phyloP scores from a whole-genome alignment of 257 asterid genomes.

The Solanum sparsipilum region DNA sequence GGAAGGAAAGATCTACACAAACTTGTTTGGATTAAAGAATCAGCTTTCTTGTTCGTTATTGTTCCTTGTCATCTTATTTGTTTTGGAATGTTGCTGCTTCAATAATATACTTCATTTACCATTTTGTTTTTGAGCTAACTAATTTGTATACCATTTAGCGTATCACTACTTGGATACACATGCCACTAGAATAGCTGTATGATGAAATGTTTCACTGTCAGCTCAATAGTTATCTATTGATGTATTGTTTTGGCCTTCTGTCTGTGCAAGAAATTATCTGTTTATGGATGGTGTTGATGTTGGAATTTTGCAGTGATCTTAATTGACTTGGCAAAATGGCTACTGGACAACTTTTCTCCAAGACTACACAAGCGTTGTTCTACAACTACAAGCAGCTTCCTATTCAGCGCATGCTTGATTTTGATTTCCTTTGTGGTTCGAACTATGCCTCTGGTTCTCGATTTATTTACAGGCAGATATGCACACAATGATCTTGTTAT shows the following conservation, averaged over 20 bases:
- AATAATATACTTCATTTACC: not conserved
- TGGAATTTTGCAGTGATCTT: conserved; percentile 26
- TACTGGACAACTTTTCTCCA: conserved; percentile 87
- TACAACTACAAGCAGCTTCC: conserved; percentile 96
- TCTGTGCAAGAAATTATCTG: not conserved
- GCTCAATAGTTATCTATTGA: not conserved
- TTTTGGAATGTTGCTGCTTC: not conserved
- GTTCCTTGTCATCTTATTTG: not conserved
- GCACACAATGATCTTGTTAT: not conserved
- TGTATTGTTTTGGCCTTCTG: not conserved
- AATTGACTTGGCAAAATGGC: conserved; percentile 50
- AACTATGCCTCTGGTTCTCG: not conserved
- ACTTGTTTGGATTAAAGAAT: not conserved
- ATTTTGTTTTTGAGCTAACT: not conserved
- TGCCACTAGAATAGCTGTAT: not conserved
- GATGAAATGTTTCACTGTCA: not conserved
- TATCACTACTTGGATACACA: not conserved
- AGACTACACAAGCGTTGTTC: conserved; percentile 82
- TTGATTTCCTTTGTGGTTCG: conserved; percentile 93
- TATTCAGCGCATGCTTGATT: conserved; percentile 98
- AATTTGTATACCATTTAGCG: not conserved
- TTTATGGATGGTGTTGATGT: conserved; percentile 5
- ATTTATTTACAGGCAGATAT: not conserved
- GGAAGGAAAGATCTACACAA: not conserved
- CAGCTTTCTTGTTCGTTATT: not conserved